Percentiles rank a stretch among this genome's conserved stretches.
phyloP scores from a whole-genome alignment of 139 green algal genomes.

The Yamagishiella unicocca region DNA sequence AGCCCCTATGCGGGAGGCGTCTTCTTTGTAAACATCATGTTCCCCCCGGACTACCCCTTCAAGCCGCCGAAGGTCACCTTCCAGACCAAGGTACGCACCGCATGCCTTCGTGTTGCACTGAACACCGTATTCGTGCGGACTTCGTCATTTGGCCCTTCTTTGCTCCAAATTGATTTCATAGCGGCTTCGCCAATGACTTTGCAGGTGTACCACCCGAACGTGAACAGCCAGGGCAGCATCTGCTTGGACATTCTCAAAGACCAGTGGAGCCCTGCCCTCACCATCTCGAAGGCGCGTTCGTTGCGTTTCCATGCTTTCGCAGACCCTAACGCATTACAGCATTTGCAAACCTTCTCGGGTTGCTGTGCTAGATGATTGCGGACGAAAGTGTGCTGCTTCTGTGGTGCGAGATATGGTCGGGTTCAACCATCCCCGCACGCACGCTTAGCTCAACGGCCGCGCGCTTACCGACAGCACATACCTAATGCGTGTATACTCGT shows the following conservation, averaged over 20 bases:
- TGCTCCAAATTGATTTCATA: not conserved
- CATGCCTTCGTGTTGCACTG: too few species aligned
- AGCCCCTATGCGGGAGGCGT: conserved; percentile 94
- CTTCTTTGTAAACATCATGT: conserved; percentile 97
- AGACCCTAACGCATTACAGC: too few species aligned
- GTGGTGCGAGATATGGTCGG: too few species aligned
- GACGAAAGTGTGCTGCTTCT: too few species aligned
- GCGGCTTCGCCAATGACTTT: not conserved
- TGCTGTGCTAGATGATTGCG: too few species aligned
- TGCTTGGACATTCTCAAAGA: conserved; percentile 99
- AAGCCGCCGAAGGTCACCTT: conserved; percentile 97
- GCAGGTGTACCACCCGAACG: conserved; percentile 98
- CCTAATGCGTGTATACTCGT: not conserved
- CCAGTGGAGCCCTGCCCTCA: conserved; percentile 97
- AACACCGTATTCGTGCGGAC: too few species aligned
- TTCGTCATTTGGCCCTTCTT: not conserved
- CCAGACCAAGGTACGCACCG: conserved; percentile 85
- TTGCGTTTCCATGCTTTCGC: too few species aligned
- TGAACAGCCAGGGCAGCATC: conserved; percentile 97
- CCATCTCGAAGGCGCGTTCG: conserved; percentile 91
- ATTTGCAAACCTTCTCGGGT: too few species aligned
- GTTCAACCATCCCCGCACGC: too few species aligned
- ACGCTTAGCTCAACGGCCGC: too few species aligned
- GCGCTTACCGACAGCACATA: too few species aligned
- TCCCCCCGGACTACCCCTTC: conserved; percentile 87